A percentile compares a stretch with the other conserved stretches of the same genome.
Evolutionary conservation across 805 yeast genomes (phyloP).

Genomic region (Nematodospora valgi): DNA sequence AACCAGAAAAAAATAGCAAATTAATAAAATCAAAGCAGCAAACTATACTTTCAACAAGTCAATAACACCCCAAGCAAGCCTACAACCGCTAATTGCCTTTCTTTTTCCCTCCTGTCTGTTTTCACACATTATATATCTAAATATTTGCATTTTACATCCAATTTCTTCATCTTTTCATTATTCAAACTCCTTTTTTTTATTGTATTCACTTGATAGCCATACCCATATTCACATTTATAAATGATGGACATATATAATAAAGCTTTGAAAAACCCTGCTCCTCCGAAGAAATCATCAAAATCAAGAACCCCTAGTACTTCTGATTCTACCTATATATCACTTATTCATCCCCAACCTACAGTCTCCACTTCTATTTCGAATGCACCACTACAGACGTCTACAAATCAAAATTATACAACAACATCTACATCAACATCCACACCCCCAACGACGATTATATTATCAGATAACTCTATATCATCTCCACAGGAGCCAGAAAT

Average conservation of each 20-base stretch:
- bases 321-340: background rate
- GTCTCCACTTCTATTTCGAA: background rate
- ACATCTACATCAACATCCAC: conserved; percentile 10
- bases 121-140: too few relatives aligned
- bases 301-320: background rate
- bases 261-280: conserved; percentile 33
- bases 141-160: too few relatives aligned
- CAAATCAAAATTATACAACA: background rate
- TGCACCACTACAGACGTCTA: background rate
- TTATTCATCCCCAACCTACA: conserved; percentile 2
- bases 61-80: too few relatives aligned
- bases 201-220: too few relatives aligned
- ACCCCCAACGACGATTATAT: conserved; percentile 8
- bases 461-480: background rate
- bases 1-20: too few relatives aligned
- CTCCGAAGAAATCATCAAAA: conserved; percentile 22
- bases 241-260: conserved; percentile 24
- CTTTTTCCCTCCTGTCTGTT: too few relatives aligned
- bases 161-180: too few relatives aligned
- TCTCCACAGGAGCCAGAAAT: conserved; percentile 1
- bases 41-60: too few relatives aligned
- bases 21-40: too few relatives aligned
- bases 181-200: too few relatives aligned
- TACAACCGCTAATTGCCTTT: too few relatives aligned
- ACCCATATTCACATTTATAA: too few relatives aligned